Evolutionary conservation across 805 yeast genomes (phyloP).

Genomic region (Ogataea chonburiensis): DNA sequence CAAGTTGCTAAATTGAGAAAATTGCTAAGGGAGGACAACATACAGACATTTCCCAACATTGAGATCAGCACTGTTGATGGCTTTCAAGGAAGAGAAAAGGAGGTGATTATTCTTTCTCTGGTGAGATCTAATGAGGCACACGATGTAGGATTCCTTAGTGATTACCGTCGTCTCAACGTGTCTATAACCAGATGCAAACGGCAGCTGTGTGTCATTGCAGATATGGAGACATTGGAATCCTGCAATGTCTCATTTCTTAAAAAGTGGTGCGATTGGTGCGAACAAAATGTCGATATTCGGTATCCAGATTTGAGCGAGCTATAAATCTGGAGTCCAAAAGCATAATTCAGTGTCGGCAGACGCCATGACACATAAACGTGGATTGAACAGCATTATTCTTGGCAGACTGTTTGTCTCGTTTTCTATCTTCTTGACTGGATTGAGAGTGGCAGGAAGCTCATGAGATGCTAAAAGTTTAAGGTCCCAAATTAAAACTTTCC

Average conservation of each 20-base stretch:
- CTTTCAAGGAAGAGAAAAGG: constrained; percentile 95
- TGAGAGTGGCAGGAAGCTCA: constrained; percentile 7
- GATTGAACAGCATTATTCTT: constrained; percentile 56
- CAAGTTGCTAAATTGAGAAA: constrained; percentile 68
- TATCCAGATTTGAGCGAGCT: constrained; percentile 55
- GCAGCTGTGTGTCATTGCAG: constrained; percentile 84
- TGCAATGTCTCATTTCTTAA: constrained; percentile 49
- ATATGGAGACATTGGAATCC: constrained; percentile 63
- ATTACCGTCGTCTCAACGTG: constrained; percentile 80
- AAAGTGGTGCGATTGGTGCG: constrained; percentile 71
- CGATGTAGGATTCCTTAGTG: constrained; percentile 81
- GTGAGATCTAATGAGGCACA: constrained; percentile 74
- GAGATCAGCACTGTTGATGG: constrained; percentile 94
- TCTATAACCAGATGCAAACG: constrained; percentile 89
- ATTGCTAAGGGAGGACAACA: constrained; percentile 34
- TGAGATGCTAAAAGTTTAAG: constrained; percentile 16
- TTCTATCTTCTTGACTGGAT: constrained; percentile 22
- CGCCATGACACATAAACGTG: constrained; percentile 57
- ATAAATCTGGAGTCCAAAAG: constrained; percentile 39
- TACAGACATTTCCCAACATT: constrained; percentile 39
- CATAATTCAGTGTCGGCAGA: constrained; percentile 58
- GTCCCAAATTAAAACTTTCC: constrained; percentile 55
- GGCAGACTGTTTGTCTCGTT: constrained; percentile 37
- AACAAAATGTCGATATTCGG: constrained; percentile 60
- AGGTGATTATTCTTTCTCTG: constrained; percentile 72